phyloP scores from a whole-genome alignment of 2,329 filamentous ascomycete genomes.

The Sphaceloma murrayae region DNA sequence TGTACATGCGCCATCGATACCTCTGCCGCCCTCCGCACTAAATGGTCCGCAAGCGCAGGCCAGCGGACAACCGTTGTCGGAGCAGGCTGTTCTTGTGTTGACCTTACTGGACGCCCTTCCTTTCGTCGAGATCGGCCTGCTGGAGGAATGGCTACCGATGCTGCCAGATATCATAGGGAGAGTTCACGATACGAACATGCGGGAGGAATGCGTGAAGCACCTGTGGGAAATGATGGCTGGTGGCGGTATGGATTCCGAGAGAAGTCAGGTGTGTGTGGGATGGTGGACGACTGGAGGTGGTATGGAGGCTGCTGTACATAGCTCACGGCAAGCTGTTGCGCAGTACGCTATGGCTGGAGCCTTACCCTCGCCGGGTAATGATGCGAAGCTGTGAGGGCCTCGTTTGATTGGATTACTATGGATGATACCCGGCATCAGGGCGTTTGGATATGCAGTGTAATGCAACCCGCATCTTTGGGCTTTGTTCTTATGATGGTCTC shows the following conservation, averaged over 20 bases:
- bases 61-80: slow-evolving; percentile 46
- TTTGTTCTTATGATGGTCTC: background rate
- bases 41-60: slow-evolving; percentile 16
- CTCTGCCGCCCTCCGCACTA: slow-evolving; percentile 25
- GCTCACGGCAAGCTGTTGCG: slow-evolving; percentile 22
- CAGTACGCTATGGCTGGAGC: slow-evolving; percentile 13
- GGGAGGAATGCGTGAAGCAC: slow-evolving; percentile 55
- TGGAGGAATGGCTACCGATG: slow-evolving; percentile 74
- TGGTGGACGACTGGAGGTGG: slow-evolving; percentile 73
- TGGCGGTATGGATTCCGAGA: slow-evolving; percentile 82
- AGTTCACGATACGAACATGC: slow-evolving; percentile 53
- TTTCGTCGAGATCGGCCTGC: slow-evolving; percentile 55
- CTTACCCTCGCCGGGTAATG: background rate
- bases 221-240: slow-evolving; percentile 72
- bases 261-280: slow-evolving; percentile 64
- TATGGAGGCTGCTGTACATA: slow-evolving; percentile 46
- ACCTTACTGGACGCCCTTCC: slow-evolving; percentile 72
- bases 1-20: slow-evolving; percentile 41
- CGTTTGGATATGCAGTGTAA: slow-evolving; percentile 3
- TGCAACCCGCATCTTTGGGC: background rate
- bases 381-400: slow-evolving; percentile 3
- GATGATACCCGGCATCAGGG: slow-evolving; percentile 10
- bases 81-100: slow-evolving; percentile 67
- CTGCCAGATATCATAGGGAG: slow-evolving; percentile 57
- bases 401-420: background rate